A percentile compares a stretch with the other conserved stretches of the same genome.
These are phyloP conservation scores for Fusarium solani-melongenae DNA, from an alignment of 2,329 filamentous ascomycete species.

Conservation along the genomic window DNA sequence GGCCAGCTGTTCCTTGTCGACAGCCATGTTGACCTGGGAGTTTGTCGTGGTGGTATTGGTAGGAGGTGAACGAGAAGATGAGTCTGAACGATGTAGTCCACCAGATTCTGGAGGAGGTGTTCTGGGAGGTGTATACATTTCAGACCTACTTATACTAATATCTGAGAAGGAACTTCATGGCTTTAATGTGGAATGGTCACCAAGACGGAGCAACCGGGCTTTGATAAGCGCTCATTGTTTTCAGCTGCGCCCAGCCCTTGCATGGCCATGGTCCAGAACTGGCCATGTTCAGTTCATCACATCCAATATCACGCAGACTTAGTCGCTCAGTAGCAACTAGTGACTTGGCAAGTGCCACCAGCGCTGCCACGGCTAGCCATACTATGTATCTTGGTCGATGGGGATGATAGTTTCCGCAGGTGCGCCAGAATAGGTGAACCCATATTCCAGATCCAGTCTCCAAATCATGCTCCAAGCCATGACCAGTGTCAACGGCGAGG, in stretches of 20 bases:
- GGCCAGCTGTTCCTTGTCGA: neutral
- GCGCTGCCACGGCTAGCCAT: neutral
- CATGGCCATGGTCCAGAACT: neutral
- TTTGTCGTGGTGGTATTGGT: neutral
- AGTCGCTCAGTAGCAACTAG: neutral
- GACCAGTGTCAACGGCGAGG: neutral
- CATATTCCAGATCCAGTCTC: neutral
- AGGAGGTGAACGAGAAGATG: neutral
- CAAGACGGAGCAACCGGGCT: neutral
- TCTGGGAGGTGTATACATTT: neutral
- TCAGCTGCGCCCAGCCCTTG: neutral
- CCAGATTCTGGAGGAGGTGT: neutral
- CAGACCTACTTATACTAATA: neutral
- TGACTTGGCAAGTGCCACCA: neutral
- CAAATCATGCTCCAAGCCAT: neutral
- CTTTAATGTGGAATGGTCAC: neutral
- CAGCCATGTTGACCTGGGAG: neutral
- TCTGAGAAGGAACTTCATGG: neutral
- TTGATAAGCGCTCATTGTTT: neutral
- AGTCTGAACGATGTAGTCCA: neutral
- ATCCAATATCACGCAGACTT: neutral
- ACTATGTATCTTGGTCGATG: neutral
- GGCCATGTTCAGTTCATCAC: neutral
- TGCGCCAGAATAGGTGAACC: neutral
- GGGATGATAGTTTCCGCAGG: neutral